These are phyloP conservation scores for Usnea hakonensis DNA, from an alignment of 495 filamentous ascomycete genomes.

Conservation along the genomic window DNA sequence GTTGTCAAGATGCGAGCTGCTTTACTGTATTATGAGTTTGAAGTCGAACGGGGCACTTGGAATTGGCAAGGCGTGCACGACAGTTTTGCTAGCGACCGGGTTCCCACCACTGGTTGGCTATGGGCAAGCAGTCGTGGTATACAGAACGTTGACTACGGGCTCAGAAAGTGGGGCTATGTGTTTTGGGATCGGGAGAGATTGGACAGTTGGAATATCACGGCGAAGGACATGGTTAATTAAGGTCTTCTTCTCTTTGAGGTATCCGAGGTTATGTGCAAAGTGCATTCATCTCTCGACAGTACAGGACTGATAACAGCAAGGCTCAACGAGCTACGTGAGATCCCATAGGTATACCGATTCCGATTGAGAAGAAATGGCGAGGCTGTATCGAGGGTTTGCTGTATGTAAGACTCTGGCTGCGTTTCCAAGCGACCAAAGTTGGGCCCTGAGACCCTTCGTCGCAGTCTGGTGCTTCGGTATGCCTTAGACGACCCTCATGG, in stretches of 20 bases:
- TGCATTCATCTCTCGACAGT: background rate
- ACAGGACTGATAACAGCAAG: background rate
- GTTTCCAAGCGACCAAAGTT: too few relatives aligned
- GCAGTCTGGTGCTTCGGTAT: too few relatives aligned
- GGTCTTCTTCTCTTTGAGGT: background rate
- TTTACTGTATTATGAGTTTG: background rate
- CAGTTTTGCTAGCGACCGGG: background rate
- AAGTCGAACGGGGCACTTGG: background rate
- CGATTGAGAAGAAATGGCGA: too few relatives aligned
- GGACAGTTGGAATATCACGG: background rate
- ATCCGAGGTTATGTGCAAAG: background rate
- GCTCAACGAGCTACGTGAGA: background rate
- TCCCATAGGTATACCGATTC: background rate
- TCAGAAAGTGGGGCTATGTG: conserved; percentile 1
- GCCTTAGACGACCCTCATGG: too few relatives aligned
- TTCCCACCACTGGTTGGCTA: conserved; percentile 1
- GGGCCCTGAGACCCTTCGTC: too few relatives aligned
- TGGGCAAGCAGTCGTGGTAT: conserved; percentile 2
- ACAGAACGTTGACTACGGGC: background rate
- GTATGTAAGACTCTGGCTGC: too few relatives aligned
- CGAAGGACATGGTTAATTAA: background rate
- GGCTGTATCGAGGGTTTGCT: too few relatives aligned
- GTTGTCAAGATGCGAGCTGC: background rate
- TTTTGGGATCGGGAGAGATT: conserved; percentile 7
- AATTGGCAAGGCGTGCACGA: background rate